A percentile compares a stretch with the other conserved stretches of the same genome.
These are phyloP conservation scores for Sporothrix pseudoabietina DNA, from an alignment of 2,329 filamentous ascomycete genomes.

Conservation along the genomic window DNA sequence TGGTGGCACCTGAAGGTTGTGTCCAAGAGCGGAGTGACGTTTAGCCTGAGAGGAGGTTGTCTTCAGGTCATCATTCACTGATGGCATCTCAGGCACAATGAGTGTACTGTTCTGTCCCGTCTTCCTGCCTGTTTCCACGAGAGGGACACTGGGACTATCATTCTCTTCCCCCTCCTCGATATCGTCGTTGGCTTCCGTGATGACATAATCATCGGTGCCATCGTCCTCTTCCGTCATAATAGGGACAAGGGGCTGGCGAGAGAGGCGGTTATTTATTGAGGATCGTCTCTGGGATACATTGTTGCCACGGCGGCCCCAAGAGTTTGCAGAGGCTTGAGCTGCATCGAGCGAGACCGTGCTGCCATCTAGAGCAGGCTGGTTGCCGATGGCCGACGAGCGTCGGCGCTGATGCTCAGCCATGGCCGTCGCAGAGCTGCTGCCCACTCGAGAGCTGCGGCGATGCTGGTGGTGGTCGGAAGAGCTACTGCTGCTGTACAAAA, in stretches of 20 bases:
- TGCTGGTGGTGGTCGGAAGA: not conserved
- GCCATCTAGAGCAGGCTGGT: not conserved
- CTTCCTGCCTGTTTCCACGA: not conserved
- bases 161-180: not conserved
- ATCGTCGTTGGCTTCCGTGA: not conserved
- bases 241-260: not conserved
- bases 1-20: not conserved
- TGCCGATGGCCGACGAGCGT: not conserved
- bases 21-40: not conserved
- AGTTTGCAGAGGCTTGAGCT: not conserved
- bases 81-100: not conserved
- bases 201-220: not conserved
- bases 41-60: not conserved
- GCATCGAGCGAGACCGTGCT: not conserved
- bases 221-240: not conserved
- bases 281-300: not conserved
- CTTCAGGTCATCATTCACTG: not conserved
- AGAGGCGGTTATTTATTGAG: not conserved
- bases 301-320: not conserved
- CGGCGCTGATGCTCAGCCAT: not conserved
- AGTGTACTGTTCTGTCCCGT: not conserved
- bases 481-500: slow-evolving; percentile 9
- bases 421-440: not conserved
- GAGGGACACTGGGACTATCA: not conserved
- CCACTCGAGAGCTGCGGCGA: not conserved